phyloP scores from a whole-genome alignment of 2,329 filamentous ascomycete genomes.

The Aspergillus texensis region DNA sequence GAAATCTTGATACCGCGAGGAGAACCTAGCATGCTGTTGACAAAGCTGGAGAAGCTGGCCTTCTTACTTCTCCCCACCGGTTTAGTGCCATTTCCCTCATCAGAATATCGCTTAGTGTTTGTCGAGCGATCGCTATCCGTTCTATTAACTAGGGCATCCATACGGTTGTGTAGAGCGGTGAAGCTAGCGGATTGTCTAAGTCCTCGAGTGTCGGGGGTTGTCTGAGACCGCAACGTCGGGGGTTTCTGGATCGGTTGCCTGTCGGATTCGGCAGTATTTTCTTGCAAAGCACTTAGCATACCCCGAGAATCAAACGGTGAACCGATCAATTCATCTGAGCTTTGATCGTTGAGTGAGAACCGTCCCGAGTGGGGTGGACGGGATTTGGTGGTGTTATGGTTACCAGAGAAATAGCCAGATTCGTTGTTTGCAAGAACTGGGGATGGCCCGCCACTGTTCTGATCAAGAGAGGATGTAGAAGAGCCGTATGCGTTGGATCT shows the following conservation, averaged over 20 bases:
- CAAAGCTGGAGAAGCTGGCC: slow-evolving; percentile 83
- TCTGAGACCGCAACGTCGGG: slow-evolving; percentile 51
- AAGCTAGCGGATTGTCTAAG: slow-evolving; percentile 70
- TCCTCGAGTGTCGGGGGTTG: slow-evolving; percentile 60
- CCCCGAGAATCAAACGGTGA: slow-evolving; percentile 48
- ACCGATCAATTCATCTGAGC: slow-evolving; percentile 50
- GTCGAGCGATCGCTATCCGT: slow-evolving; percentile 52
- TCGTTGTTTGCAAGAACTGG: slow-evolving; percentile 40
- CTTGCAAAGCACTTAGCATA: slow-evolving; percentile 48
- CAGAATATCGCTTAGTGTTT: slow-evolving; percentile 73
- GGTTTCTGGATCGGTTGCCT: slow-evolving; percentile 40
- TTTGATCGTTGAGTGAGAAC: slow-evolving; percentile 40
- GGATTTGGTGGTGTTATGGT: slow-evolving; percentile 32
- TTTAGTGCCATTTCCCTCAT: slow-evolving; percentile 70
- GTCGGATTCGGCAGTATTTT: slow-evolving; percentile 39
- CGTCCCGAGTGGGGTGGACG: slow-evolving; percentile 38
- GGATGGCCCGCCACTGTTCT: slow-evolving; percentile 44
- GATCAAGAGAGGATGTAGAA: slow-evolving; percentile 52
- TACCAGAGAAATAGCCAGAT: slow-evolving; percentile 29
- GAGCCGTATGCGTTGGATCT: slow-evolving; percentile 51
- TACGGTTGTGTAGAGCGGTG: slow-evolving; percentile 53
- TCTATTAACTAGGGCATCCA: slow-evolving; percentile 52
- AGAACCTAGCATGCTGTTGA: slow-evolving; percentile 81
- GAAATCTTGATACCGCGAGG: slow-evolving; percentile 92
- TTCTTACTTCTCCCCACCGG: slow-evolving; percentile 71